Evolutionary conservation across 176 grass and related monocot genomes (phyloP), one percentile per base, ranked within the genome.

Genomic region (Neostapfia colusana): DNA sequence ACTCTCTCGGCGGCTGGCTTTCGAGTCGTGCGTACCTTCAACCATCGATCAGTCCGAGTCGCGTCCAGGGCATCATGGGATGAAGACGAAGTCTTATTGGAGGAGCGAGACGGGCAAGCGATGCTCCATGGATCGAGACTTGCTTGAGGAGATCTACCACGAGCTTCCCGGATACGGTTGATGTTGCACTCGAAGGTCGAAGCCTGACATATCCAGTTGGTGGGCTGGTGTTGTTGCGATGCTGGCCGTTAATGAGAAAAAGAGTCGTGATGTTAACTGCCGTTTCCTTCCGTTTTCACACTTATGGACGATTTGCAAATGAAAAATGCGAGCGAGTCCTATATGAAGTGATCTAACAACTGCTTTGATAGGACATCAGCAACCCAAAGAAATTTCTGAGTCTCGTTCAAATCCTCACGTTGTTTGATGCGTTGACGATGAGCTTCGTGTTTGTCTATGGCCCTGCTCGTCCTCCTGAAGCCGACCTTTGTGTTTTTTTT

Each of bases 1-100:
- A 26, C n/a, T n/a, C 68, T 62, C 7, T 75, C 70, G 69, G 37
- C 13, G 41, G 27, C 40, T 49, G 66, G 40, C 65, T n/a, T 42
- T 46, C 21, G 63, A 71, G 42, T 0, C n/a, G n/a, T n/a, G n/a
- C 25, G 28, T 65, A 24, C 41, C 36, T 59, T 35, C 4, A 21
- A 26, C 6, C 27, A n/a, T n/a, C n/a, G n/a, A 18, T 70, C 40
- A 8, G 17, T 59, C 56, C 21, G 26, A 69, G 59, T 60, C n/a
- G 8, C 17, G 43, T n/a, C 48, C 44, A 44, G 7, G 17, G 25
- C 7, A 63, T 44, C 49, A 40, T 59, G 49, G 45, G 59, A 46
- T 0, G 12, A 5, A 73, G 28, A 21, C 3, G 49, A 58, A 24
- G 46, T 57, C 26, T n/a, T 85, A n/a, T n/a, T n/a, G n/a, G n/a